Base-by-base conservation (phyloP, 257 asterid genomes). In the Linaria vulgaris region DNA sequence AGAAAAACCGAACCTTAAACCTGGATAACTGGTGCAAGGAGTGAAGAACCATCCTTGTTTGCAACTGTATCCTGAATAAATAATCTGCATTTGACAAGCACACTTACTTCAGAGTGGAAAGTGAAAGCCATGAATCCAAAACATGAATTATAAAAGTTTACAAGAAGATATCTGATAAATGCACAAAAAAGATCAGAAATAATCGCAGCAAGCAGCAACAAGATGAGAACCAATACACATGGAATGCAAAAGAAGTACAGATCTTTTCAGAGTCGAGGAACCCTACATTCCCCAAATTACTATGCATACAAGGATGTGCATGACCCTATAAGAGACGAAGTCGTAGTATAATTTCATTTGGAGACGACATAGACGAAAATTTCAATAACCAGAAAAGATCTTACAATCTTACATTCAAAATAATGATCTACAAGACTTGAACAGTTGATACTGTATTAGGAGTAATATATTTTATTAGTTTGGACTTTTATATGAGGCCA, bases 41-140 rank as follows among this genome's bases (percentile, higher is more conserved):
- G 97, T 85, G 78, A 87, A 88, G 83, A 91, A 91, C 97, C 97
- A 91, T 17, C 96, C 97, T 69, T 91, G 96, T 66, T 70, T 78
- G 89, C 96, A 91, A 79, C 94, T 88, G 78, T 80, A 91, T 77
- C 97, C 96, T 34, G 95, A 84, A 78, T 91, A 91, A 67, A 91
- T 88, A 60, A 91, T 69, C 97, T 91, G 82, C 75, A 75, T 58
- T 22, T 25, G 64, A 64, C 41, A 34, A 34, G 1, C 10, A 34
- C 41, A 34, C 10, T 34, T 34, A 7, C 41, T 34, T 34, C 5
- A 34, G 1, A 3, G 41, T 20, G 20, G 16, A 63, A 67, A 47
- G 44, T 20, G 52, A n/a, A n/a, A n/a, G n/a, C n/a, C n/a, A n/a
- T 46, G 30, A 15, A 22, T 46, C 31, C 13, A 34, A 22, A 52